Evolutionary conservation across 345 rosid species (phyloP), one percentile per base, ranked within the genome.

Genomic region (Syzygium grande): DNA sequence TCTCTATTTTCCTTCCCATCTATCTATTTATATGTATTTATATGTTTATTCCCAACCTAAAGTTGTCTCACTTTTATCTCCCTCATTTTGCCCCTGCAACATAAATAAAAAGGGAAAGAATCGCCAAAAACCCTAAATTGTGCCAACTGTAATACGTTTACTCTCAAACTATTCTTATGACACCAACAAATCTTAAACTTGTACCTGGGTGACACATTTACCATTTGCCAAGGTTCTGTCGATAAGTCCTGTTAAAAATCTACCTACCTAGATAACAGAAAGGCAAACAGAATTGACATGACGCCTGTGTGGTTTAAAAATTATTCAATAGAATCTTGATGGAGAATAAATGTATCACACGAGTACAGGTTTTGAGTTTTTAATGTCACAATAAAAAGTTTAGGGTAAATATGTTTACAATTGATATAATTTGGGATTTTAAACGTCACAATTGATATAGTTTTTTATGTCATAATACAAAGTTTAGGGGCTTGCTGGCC

Each of bases 281-380:
- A 0, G n/a, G n/a, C 29, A 61, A 61, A 61, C 0, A 0, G 2
- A 12, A 30, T 61, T 61, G 9, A 61, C 12, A n/a, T 61, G 17
- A 61, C 0, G 0, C 1, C 4, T 2, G 12, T 4, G 5, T n/a
- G 29, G 12, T 15, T 61, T 61, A 13, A 61, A 12, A 61, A 61
- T 61, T 11, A 58, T 25, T 11, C 10, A 11, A 23, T 0, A 5
- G 1, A 58, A 58, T 4, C 3, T 23, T 5, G 2, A 1, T 0
- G 0, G 0, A 58, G 5, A 13, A 2, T 59, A 61, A n/a, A 61
- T 13, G 2, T 61, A 3, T n/a, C 0, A n/a, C 1, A 61, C 0
- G 0, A 0, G 2, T 13, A 61, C 1, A 2, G 27, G 4, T 3
- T 61, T 27, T 4, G 9, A 59, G 2, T 12, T 59, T 59, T 12